Conservation (phyloP, 2,329 filamentous ascomycete genomes). For the Berkeleyomyces basicola region DNA sequence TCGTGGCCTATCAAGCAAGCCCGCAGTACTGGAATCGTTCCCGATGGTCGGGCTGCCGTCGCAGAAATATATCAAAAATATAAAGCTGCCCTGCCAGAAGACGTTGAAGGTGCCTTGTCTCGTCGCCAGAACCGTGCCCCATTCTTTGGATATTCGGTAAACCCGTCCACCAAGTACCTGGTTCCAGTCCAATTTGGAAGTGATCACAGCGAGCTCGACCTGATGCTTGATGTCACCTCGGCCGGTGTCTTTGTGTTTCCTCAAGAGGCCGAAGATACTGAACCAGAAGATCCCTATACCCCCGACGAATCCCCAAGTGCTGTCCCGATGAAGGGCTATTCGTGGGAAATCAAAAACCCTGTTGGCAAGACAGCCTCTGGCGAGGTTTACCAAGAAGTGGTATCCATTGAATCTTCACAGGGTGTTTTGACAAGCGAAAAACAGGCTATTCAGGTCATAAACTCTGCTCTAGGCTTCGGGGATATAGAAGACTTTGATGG, state of each 20-base stretch:
- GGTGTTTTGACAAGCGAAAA: slow-evolving; percentile 23
- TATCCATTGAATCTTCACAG: slow-evolving; percentile 21
- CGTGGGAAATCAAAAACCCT: slow-evolving; percentile 25
- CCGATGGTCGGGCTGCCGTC: slow-evolving; percentile 16
- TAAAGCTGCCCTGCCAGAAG: slow-evolving; percentile 20
- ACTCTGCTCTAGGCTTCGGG: slow-evolving; percentile 26
- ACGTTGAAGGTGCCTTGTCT: slow-evolving; percentile 17
- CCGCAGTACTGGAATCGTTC: too few species aligned
- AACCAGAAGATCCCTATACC: slow-evolving; percentile 16
- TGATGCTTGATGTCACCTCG: slow-evolving; percentile 28
- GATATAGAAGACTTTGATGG: too few species aligned
- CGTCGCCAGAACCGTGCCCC: slow-evolving; percentile 16
- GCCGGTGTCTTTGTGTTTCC: slow-evolving; percentile 26
- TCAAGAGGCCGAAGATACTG: slow-evolving; percentile 11
- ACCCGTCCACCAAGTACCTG: slow-evolving; percentile 18
- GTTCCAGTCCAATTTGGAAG: slow-evolving; percentile 8
- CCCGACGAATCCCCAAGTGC: slow-evolving; percentile 19
- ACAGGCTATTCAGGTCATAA: slow-evolving; percentile 27
- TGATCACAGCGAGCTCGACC: slow-evolving; percentile 21
- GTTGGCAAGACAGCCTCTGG: slow-evolving; percentile 29
- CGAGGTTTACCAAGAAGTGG: slow-evolving; percentile 27
- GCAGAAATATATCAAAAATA: slow-evolving; percentile 25
- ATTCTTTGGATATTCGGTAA: slow-evolving; percentile 17
- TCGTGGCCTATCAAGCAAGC: too few species aligned
- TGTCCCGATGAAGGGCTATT: slow-evolving; percentile 17